Evolutionary conservation across 306 rosid genomes (phyloP).

Genomic region (Sindora glabra): DNA sequence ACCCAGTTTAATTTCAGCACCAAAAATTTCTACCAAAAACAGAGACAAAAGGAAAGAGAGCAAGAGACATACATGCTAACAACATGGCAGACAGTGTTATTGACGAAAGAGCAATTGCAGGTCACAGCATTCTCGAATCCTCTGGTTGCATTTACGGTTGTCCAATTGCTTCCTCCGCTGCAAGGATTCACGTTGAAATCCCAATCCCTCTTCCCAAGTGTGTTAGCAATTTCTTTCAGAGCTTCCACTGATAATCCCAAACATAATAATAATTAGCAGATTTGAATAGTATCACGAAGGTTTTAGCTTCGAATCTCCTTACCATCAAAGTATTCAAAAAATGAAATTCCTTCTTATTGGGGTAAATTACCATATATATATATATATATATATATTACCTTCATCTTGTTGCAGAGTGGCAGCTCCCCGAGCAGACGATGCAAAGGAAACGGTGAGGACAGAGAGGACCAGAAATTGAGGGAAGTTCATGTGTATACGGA

Average conservation of each 20-base stretch:
- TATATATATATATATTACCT: too few relatives aligned
- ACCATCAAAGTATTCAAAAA: too few relatives aligned
- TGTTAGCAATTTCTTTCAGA: constrained; percentile 26
- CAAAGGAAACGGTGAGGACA: neutral
- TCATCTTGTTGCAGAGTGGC: constrained; percentile 14
- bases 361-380: neutral
- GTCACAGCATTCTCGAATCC: neutral
- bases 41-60: neutral
- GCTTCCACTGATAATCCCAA: constrained; percentile 15
- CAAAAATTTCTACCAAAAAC: neutral
- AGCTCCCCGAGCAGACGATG: neutral
- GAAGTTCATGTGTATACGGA: neutral
- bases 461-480: neutral
- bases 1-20: too few relatives aligned
- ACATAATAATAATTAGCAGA: neutral
- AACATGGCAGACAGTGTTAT: constrained; percentile 26
- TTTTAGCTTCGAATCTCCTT: too few relatives aligned
- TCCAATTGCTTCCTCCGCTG: constrained; percentile 17
- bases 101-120: constrained; percentile 12
- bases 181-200: constrained; percentile 46
- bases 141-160: neutral
- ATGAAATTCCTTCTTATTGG: too few relatives aligned
- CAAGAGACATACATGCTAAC: constrained; percentile 15
- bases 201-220: constrained; percentile 43
- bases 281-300: too few relatives aligned